Percentiles rank a stretch among this genome's conserved stretches.
Conservation (phyloP, 2,329 filamentous ascomycete genomes). For the Clarireedia hainanense region DNA sequence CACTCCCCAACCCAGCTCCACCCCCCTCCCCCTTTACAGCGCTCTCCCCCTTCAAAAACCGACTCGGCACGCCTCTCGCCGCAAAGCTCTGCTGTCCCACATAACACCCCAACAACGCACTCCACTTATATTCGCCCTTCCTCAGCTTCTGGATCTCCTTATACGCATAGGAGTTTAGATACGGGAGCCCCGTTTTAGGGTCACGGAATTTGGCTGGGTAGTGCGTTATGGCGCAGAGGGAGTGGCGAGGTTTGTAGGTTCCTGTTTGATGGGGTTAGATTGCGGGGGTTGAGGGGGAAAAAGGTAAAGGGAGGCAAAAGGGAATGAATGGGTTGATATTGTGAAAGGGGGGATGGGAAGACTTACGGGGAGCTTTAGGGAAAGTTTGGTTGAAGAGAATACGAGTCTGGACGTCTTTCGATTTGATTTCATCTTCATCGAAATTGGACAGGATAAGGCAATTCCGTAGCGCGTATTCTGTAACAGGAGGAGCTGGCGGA, state of each 20-base stretch:
- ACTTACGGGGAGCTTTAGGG: constrained; percentile 39
- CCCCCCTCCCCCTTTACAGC: not conserved
- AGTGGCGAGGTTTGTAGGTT: constrained; percentile 16
- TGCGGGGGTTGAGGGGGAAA: not conserved
- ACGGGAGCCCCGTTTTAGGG: constrained; percentile 74
- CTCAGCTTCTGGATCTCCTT: constrained; percentile 70
- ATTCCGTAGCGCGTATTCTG: constrained; percentile 46
- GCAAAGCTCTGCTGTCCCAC: constrained; percentile 60
- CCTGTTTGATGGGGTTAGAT: not conserved
- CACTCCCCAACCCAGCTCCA: no score
- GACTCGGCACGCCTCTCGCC: constrained; percentile 69
- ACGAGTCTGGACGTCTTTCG: constrained; percentile 46
- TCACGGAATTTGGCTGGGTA: constrained; percentile 77
- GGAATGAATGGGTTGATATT: not conserved
- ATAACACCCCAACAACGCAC: constrained; percentile 72
- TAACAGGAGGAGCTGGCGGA: constrained; percentile 24
- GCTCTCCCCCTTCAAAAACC: constrained; percentile 45
- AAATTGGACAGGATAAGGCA: constrained; percentile 52
- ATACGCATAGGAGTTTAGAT: constrained; percentile 72
- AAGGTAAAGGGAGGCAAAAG: not conserved
- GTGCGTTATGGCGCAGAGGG: constrained; percentile 73
- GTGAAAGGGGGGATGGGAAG: not conserved
- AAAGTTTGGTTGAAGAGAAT: constrained; percentile 47
- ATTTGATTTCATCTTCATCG: constrained; percentile 39
- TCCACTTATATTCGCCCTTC: constrained; percentile 74